These are phyloP conservation scores for Colletotrichum gigasporum DNA, from an alignment of 2,329 filamentous ascomycete species.

Conservation along the genomic window DNA sequence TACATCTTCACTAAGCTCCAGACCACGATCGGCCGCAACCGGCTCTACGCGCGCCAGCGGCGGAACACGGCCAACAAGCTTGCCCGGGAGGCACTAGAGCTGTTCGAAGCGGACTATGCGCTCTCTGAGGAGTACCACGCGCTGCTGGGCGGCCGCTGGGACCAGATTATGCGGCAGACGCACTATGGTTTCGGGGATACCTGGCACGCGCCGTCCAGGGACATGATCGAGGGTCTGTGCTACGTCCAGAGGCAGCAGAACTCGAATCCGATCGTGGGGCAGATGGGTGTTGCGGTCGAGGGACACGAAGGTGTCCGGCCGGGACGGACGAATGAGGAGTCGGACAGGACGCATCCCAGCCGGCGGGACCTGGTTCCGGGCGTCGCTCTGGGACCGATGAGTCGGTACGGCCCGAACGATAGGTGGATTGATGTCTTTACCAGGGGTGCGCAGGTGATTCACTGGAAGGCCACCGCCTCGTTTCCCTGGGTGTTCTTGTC, in stretches of 20 bases:
- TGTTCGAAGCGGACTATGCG: conserved; percentile 61
- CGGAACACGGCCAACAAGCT: conserved; percentile 64
- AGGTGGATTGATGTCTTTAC: conserved; percentile 48
- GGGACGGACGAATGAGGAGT: conserved; percentile 60
- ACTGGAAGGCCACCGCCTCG: conserved; percentile 40
- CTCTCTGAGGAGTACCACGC: conserved; percentile 61
- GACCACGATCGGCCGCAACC: conserved; percentile 57
- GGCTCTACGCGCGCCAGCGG: conserved; percentile 63
- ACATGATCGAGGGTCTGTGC: conserved; percentile 61
- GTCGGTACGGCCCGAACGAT: conserved; percentile 40
- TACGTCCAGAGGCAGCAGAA: conserved; percentile 61
- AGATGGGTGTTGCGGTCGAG: conserved; percentile 45
- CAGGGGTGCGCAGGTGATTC: conserved; percentile 41
- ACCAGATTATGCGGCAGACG: conserved; percentile 61
- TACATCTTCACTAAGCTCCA: conserved; percentile 61
- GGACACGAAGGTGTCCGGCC: conserved; percentile 45
- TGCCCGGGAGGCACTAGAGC: conserved; percentile 53
- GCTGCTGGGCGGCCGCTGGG: conserved; percentile 63
- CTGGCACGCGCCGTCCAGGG: conserved; percentile 64
- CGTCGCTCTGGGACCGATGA: conserved; percentile 42
- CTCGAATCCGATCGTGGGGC: conserved; percentile 53
- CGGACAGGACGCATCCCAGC: conserved; percentile 57
- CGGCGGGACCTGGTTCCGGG: conserved; percentile 42
- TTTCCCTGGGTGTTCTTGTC: conserved; percentile 47
- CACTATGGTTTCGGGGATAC: conserved; percentile 65